Evolutionary conservation across 805 yeast genomes (phyloP).

Genomic region (Kodamaea neixiangensis): DNA sequence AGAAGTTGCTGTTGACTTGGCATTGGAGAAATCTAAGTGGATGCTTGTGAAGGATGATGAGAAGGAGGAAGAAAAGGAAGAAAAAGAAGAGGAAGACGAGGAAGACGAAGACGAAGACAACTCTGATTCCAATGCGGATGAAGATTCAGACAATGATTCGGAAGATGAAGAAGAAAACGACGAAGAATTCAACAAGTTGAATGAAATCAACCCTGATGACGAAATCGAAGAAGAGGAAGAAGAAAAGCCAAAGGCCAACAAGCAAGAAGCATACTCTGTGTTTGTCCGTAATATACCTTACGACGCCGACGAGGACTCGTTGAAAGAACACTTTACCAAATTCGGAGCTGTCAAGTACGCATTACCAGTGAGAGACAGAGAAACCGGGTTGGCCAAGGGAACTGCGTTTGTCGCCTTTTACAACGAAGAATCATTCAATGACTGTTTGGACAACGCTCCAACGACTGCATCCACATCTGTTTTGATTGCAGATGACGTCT

Average conservation of each 20-base stretch:
- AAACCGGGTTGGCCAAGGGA: constrained; percentile 85
- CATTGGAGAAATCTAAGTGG: constrained; percentile 88
- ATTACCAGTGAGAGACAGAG: constrained; percentile 85
- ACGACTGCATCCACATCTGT: constrained; percentile 59
- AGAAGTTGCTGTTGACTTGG: constrained; percentile 91
- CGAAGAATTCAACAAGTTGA: constrained; percentile 32
- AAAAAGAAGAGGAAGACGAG: constrained; percentile 41
- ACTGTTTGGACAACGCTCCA: constrained; percentile 81
- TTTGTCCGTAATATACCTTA: constrained; percentile 94
- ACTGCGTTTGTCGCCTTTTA: constrained; percentile 92
- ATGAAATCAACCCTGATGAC: constrained; percentile 34
- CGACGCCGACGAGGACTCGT: constrained; percentile 81
- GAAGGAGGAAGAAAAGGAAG: constrained; percentile 39
- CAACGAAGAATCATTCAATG: constrained; percentile 58
- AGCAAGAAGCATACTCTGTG: constrained; percentile 68
- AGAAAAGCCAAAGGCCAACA: constrained; percentile 49
- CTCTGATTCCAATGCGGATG: too few relatives aligned
- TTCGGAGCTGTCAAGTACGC: constrained; percentile 94
- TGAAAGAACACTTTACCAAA: constrained; percentile 73
- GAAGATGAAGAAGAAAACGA: constrained; percentile 33
- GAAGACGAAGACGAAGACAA: constrained; percentile 42
- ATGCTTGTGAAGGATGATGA: constrained; percentile 48
- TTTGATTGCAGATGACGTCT: constrained; percentile 88
- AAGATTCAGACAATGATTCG: constrained; percentile 29
- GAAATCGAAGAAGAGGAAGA: constrained; percentile 30